These are phyloP conservation scores for Tricholomella constricta DNA, from an alignment of 768 basidiomycete species.

Conservation along the genomic window DNA sequence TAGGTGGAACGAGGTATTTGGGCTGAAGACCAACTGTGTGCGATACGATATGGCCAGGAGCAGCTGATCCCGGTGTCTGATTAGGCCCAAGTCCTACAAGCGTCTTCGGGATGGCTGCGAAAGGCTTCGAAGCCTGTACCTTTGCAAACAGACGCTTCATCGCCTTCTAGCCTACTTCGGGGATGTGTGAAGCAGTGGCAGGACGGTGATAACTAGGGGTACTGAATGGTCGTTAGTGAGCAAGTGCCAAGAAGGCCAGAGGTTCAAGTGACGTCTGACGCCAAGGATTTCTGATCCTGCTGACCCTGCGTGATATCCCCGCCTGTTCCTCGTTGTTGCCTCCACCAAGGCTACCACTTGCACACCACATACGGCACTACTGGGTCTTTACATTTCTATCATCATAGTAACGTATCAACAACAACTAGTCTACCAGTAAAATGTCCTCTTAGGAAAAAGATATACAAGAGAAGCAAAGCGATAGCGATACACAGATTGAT, in stretches of 20 bases:
- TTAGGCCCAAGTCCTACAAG: constrained; percentile 13
- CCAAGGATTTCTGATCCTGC: background rate
- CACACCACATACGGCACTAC: too few species aligned
- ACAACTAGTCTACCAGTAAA: background rate
- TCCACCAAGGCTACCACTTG: too few species aligned
- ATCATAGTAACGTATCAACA: background rate
- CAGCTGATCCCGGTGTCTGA: constrained; percentile 11
- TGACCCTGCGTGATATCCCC: too few species aligned
- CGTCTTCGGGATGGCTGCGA: constrained; percentile 22
- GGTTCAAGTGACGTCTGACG: background rate
- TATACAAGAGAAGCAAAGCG: background rate
- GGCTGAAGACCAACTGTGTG: constrained; percentile 52
- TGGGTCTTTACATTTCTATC: too few species aligned
- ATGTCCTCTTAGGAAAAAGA: background rate
- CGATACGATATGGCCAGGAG: constrained; percentile 11
- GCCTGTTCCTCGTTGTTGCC: too few species aligned
- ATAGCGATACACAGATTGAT: too few species aligned
- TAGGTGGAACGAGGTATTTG: constrained; percentile 62
- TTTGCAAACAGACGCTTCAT: constrained; percentile 26
- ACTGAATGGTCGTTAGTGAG: background rate
- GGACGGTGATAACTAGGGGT: background rate
- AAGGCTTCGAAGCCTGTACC: constrained; percentile 33
- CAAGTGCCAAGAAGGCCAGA: background rate
- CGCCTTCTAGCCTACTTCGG: background rate
- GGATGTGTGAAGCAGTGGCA: background rate